A percentile compares a stretch with the other conserved stretches of the same genome.
Evolutionary conservation across 2,329 filamentous ascomycete genomes (phyloP).

Genomic region (Fusarium siculi): DNA sequence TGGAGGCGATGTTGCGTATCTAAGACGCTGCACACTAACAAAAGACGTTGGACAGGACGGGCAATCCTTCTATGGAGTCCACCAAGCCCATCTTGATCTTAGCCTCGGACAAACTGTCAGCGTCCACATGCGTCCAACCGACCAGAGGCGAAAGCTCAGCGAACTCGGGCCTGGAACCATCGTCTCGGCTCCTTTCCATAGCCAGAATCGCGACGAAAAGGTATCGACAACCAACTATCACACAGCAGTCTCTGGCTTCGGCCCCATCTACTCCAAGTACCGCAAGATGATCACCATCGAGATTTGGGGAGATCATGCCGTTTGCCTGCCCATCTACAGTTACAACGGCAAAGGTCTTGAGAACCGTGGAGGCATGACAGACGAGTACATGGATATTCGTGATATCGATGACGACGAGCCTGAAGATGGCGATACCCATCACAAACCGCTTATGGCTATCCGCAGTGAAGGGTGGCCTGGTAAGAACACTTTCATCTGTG

Average conservation of each 20-base stretch:
- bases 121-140: slow-evolving; percentile 16
- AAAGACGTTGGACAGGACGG: background rate
- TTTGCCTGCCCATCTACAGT: slow-evolving; percentile 35
- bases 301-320: slow-evolving; percentile 27
- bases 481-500: slow-evolving; percentile 16
- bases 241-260: slow-evolving; percentile 17
- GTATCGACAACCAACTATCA: slow-evolving; percentile 7
- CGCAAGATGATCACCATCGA: slow-evolving; percentile 40
- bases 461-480: slow-evolving; percentile 4
- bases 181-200: slow-evolving; percentile 35
- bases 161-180: slow-evolving; percentile 26
- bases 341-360: slow-evolving; percentile 32
- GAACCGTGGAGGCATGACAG: background rate
- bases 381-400: slow-evolving; percentile 37
- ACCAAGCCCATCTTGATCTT: slow-evolving; percentile 16
- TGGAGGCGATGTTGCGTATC: background rate
- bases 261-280: slow-evolving; percentile 39
- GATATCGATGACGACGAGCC: slow-evolving; percentile 6
- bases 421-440: background rate
- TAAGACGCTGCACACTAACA: background rate
- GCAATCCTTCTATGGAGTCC: slow-evolving; percentile 8
- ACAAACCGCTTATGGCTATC: slow-evolving; percentile 9
- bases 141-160: background rate
- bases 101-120: slow-evolving; percentile 9
- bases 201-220: slow-evolving; percentile 4